A percentile compares a stretch with the other conserved stretches of the same genome.
These are phyloP conservation scores for Niveomyces coronatus DNA, from an alignment of 2,329 filamentous ascomycete species.

Conservation along the genomic window DNA sequence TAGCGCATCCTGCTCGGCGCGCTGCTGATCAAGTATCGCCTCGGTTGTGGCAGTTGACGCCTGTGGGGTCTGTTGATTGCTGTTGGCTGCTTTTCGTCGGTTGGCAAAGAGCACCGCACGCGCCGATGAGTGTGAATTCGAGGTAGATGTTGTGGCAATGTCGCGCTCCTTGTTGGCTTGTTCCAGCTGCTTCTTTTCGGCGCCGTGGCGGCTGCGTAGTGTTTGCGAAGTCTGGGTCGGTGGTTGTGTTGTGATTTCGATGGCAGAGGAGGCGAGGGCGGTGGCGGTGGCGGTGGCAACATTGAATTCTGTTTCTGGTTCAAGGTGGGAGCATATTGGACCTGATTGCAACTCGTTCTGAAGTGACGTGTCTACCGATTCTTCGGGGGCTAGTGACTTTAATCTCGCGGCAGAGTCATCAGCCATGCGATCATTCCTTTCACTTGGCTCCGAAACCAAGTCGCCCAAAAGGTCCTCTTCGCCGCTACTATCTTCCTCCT, in stretches of 20 bases:
- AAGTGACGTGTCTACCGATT: too few species aligned
- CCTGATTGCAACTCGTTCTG: too few species aligned
- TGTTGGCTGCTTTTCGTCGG: slow-evolving; percentile 26
- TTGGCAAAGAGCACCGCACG: slow-evolving; percentile 36
- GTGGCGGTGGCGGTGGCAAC: slow-evolving; percentile 21
- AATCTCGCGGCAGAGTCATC: slow-evolving; percentile 34
- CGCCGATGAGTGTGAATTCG: slow-evolving; percentile 23
- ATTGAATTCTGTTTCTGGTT: slow-evolving; percentile 24
- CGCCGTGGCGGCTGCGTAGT: slow-evolving; percentile 23
- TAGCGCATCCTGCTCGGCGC: slow-evolving; percentile 71
- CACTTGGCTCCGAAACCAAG: slow-evolving; percentile 44
- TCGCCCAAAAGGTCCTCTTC: slow-evolving; percentile 47
- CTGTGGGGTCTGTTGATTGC: slow-evolving; percentile 23
- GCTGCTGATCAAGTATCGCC: slow-evolving; percentile 64
- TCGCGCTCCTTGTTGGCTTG: too few species aligned
- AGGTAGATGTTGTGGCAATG: slow-evolving; percentile 13
- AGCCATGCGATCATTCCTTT: slow-evolving; percentile 35
- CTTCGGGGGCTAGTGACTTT: slow-evolving; percentile 33
- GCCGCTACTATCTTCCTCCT: slow-evolving; percentile 35
- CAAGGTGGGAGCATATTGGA: too few species aligned
- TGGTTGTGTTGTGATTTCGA: slow-evolving; percentile 6
- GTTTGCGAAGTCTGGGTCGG: slow-evolving; percentile 25
- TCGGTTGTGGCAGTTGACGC: slow-evolving; percentile 49
- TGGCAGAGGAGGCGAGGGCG: slow-evolving; percentile 10
- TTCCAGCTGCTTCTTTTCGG: too few species aligned